phyloP scores from a whole-genome alignment of 768 basidiomycete genomes.

The Pleurotus tuber-regium region DNA sequence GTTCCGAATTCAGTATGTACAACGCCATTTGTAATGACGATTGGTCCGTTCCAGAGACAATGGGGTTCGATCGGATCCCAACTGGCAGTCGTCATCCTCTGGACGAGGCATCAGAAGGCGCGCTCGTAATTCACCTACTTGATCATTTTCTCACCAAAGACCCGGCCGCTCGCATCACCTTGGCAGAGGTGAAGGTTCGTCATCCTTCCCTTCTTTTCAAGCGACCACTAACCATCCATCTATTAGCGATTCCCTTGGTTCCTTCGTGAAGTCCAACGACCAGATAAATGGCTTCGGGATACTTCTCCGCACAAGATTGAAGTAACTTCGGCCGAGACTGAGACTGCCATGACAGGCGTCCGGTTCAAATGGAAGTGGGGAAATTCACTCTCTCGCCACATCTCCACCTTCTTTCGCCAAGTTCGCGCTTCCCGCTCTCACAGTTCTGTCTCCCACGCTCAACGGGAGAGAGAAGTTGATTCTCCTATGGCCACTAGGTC shows the following conservation, averaged over 20 bases:
- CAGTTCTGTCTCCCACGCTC: neutral
- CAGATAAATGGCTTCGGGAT: constrained; percentile 62
- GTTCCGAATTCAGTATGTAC: constrained; percentile 68
- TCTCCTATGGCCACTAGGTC: constrained; percentile 1
- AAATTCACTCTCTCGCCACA: constrained; percentile 35
- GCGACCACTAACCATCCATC: neutral
- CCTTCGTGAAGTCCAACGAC: constrained; percentile 61
- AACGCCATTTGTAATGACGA: constrained; percentile 74
- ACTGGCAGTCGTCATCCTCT: constrained; percentile 61
- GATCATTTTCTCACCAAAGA: constrained; percentile 81
- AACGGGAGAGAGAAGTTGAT: neutral
- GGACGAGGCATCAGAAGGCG: constrained; percentile 48
- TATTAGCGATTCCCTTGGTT: constrained; percentile 64
- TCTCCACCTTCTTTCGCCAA: constrained; percentile 50
- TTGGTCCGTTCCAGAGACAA: constrained; percentile 62
- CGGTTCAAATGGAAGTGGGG: constrained; percentile 64
- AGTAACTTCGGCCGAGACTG: constrained; percentile 77
- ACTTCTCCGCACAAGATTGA: constrained; percentile 37
- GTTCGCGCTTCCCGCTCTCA: constrained; percentile 25
- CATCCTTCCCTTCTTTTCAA: constrained; percentile 12
- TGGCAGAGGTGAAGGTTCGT: constrained; percentile 77
- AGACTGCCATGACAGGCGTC: constrained; percentile 65
- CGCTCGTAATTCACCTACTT: constrained; percentile 68
- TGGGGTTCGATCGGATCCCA: constrained; percentile 68
- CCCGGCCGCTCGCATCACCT: constrained; percentile 64